Evolutionary conservation across 2,329 filamentous ascomycete genomes (phyloP).

Genomic region (Sarocladium strictum): DNA sequence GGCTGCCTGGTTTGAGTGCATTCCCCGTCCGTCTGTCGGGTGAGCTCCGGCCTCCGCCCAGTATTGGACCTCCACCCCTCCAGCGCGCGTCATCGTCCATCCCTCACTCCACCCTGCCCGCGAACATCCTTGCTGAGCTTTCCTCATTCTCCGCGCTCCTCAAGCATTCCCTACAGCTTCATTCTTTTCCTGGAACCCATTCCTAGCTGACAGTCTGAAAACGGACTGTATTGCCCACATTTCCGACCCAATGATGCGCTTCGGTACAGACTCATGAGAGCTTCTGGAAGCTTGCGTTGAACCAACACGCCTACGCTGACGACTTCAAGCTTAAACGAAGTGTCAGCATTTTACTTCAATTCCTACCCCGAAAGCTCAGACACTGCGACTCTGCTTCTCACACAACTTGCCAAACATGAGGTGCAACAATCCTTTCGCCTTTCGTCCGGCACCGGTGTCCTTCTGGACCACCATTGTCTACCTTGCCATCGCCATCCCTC

Average conservation of each 20-base stretch:
- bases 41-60: not conserved
- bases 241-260: not conserved
- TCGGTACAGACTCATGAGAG: not conserved
- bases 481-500: slow-evolving; percentile 65
- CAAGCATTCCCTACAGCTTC: not conserved
- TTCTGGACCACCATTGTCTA: slow-evolving; percentile 73
- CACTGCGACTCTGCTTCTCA: not conserved
- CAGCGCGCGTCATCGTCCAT: not conserved
- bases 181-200: too few relatives aligned
- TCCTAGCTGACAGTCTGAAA: not conserved
- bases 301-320: not conserved
- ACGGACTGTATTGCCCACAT: not conserved
- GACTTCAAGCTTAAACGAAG: not conserved
- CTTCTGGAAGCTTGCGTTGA: not conserved
- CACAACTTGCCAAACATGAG: slow-evolving; percentile 18
- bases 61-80: not conserved
- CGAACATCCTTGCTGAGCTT: not conserved
- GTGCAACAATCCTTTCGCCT: slow-evolving; percentile 58
- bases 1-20: not conserved
- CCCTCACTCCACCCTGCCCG: not conserved
- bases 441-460: slow-evolving; percentile 75
- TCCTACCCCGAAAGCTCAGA: too few relatives aligned
- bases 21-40: not conserved
- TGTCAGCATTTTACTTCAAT: not conserved
- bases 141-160: not conserved